phyloP scores from a whole-genome alignment of 371 early-diverging fungal genomes.

The Smittium mucronatum region DNA sequence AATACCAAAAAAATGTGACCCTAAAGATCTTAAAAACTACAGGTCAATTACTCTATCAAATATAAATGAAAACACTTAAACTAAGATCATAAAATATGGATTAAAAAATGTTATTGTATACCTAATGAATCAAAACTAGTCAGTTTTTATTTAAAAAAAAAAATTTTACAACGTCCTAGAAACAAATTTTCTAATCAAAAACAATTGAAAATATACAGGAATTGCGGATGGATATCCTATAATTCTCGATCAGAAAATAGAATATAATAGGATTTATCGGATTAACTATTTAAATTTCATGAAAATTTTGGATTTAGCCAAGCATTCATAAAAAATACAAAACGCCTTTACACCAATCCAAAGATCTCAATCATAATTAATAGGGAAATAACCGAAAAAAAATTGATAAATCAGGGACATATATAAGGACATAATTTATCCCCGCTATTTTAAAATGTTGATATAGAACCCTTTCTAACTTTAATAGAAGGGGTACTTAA shows the following conservation, averaged over 20 bases:
- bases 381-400: not conserved
- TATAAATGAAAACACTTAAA: constrained; percentile 12
- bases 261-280: constrained; percentile 5
- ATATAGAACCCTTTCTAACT: constrained; percentile 11
- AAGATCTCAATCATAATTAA: constrained; percentile 7
- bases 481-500: not conserved
- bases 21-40: constrained; percentile 11
- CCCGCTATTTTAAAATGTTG: constrained; percentile 15
- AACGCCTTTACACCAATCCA: not conserved
- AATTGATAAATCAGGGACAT: constrained; percentile 10
- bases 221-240: not conserved
- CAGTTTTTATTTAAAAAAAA: not conserved
- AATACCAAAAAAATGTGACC: constrained; percentile 12
- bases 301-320: not conserved
- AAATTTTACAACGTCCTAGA: not conserved
- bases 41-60: constrained; percentile 14
- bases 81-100: constrained; percentile 3
- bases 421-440: constrained; percentile 13
- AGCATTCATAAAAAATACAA: not conserved
- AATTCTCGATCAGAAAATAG: constrained; percentile 10
- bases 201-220: not conserved
- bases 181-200: constrained; percentile 6
- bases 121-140: not conserved
- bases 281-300: constrained; percentile 2
- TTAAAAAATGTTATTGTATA: not conserved